Evolutionary conservation across 257 asterid species (phyloP).

Genomic region (Penstemon eatonii): DNA sequence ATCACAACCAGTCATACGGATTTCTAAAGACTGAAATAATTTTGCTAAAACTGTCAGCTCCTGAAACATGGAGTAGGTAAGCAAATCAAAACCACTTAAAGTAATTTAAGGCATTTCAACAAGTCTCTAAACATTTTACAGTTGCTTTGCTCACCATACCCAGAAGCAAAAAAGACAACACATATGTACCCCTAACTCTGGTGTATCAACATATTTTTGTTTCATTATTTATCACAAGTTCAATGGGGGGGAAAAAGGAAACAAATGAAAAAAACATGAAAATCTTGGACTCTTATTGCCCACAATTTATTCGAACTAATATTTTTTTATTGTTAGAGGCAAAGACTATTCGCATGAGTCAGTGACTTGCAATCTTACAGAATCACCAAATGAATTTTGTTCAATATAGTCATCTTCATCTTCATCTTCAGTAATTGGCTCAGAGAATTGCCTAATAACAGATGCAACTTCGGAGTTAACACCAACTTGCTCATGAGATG

Average conservation of each 20-base stretch:
- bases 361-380: conserved; percentile 48
- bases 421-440: conserved; percentile 54
- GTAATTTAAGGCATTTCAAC: background rate
- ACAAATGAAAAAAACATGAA: conserved; percentile 19
- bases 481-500: conserved; percentile 82
- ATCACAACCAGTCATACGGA: background rate
- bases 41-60: background rate
- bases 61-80: background rate
- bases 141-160: background rate
- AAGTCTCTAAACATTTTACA: background rate
- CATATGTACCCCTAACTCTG: conserved; percentile 12
- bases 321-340: conserved; percentile 19
- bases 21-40: background rate
- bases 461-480: conserved; percentile 82
- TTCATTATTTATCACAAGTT: conserved; percentile 8
- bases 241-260: conserved; percentile 11
- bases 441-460: conserved; percentile 77
- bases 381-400: conserved; percentile 42
- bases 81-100: background rate
- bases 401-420: conserved; percentile 50
- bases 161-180: background rate
- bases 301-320: conserved; percentile 9
- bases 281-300: conserved; percentile 1
- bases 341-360: conserved; percentile 13
- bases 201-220: conserved; percentile 1